Percentiles rank a stretch among this genome's conserved stretches.
These are phyloP conservation scores for Maudiozyma humilis DNA, from an alignment of 1,139 yeast genomes.

Conservation along the genomic window DNA sequence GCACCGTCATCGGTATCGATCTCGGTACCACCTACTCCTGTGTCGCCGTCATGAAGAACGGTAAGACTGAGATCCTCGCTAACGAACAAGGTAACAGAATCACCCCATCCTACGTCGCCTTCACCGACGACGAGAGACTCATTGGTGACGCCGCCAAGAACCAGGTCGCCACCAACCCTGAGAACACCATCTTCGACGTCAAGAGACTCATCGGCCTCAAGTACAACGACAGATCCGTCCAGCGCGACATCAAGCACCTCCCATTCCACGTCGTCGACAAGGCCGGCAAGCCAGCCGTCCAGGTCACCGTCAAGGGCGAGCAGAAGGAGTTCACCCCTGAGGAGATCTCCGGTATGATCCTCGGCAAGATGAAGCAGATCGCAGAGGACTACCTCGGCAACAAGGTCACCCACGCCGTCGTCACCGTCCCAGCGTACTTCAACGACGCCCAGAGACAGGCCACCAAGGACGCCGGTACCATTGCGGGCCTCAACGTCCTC, in stretches of 20 bases:
- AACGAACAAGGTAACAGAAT: slow-evolving; percentile 95
- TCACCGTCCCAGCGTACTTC: slow-evolving; percentile 94
- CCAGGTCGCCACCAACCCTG: slow-evolving; percentile 78
- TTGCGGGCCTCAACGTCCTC: slow-evolving; percentile 84
- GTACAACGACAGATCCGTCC: slow-evolving; percentile 66
- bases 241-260: slow-evolving; percentile 73
- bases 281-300: slow-evolving; percentile 73
- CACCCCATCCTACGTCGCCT: slow-evolving; percentile 86
- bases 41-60: slow-evolving; percentile 89
- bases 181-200: slow-evolving; percentile 75
- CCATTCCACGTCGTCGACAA: slow-evolving; percentile 64
- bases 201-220: slow-evolving; percentile 82
- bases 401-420: slow-evolving; percentile 88
- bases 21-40: slow-evolving; percentile 89
- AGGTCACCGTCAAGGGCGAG: slow-evolving; percentile 61
- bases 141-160: slow-evolving; percentile 95
- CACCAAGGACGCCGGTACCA: slow-evolving; percentile 81
- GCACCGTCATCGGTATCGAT: slow-evolving; percentile 68
- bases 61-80: slow-evolving; percentile 85
- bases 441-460: slow-evolving; percentile 97
- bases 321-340: slow-evolving; percentile 74
- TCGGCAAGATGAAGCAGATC: slow-evolving; percentile 85
- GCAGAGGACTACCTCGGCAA: slow-evolving; percentile 89
- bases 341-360: slow-evolving; percentile 86
- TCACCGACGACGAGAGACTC: slow-evolving; percentile 75